Base-by-base conservation (phyloP, 2,329 filamentous ascomycete species). In the Ophiostoma quercus region DNA sequence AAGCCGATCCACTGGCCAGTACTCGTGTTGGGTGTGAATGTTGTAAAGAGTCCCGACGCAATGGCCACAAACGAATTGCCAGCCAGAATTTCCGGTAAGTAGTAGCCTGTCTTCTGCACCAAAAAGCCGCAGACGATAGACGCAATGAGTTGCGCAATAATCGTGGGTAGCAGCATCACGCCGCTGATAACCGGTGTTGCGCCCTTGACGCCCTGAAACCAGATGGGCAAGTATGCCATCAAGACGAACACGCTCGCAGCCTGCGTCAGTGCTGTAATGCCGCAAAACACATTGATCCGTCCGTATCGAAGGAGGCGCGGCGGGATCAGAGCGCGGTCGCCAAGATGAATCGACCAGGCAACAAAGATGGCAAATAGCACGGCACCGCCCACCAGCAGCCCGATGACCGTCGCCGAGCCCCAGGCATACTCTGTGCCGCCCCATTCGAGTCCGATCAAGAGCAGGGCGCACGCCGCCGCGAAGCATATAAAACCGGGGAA, bases 211-310 rank as follows among this genome's bases (percentile, higher is more conserved):
- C 51, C n/a, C n/a, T 57, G 51, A n/a, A 57, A 57, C 51, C 51
- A 25, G 12, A 57, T 57, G 5, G 51, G 51, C n/a, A 57, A 25
- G n/a, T 57, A 29, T 3, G 51, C 22, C 51, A 57, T 29, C 51
- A 57, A 57, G 51, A 57, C 51, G 11, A 57, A 57, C 9, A 57
- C 51, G 22, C 51, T 57, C 51, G 51, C 51, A 57, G 51, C 51
- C 51, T 57, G 22, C 51, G 8, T 14, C 5, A 57, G 51, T 4
- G 51, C 51, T 12, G 51, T 57, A 7, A 57, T 2, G n/a, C 51
- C 51, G 22, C 51, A 57, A 14, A 57, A 57, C 51, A 57, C 51
- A 25, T 57, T 57, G 2, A 57, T 57, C 3, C 22, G 51, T 29
- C 51, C 51, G 25, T 57, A 57, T 57, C 2, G 11, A 3, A 57